Conservation (phyloP, 805 yeast species). For the Wickerhamomyces tratensis region DNA sequence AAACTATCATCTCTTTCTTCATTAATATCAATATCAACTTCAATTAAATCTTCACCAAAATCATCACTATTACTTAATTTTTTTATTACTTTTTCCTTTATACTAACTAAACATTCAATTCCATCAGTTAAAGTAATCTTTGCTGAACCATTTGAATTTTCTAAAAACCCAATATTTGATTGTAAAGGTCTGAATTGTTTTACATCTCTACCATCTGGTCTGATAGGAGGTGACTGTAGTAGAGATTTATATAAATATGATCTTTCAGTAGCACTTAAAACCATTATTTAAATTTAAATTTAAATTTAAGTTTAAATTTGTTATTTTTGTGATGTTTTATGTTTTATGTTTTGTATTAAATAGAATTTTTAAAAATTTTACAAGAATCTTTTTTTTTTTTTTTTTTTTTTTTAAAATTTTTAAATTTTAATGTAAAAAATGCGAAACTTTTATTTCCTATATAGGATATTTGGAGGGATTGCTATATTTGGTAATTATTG, state of each 20-base stretch:
- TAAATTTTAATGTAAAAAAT: no score
- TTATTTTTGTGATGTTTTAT: no score
- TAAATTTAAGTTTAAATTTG: constrained; percentile 5
- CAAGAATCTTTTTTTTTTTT: no score
- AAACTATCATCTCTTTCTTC: constrained; percentile 76
- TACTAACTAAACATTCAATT: constrained; percentile 85
- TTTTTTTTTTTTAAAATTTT: no score
- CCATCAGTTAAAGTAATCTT: constrained; percentile 83
- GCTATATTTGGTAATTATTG: not conserved
- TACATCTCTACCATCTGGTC: constrained; percentile 79
- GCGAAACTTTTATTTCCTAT: no score
- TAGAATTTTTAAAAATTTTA: constrained; percentile 3
- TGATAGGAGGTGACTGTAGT: constrained; percentile 42
- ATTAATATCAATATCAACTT: constrained; percentile 73
- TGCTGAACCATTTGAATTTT: constrained; percentile 88
- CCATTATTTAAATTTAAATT: constrained; percentile 30
- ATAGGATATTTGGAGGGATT: not conserved
- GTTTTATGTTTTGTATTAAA: constrained; percentile 3
- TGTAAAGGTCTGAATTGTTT: constrained; percentile 82
- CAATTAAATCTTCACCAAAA: constrained; percentile 41
- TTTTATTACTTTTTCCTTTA: constrained; percentile 74
- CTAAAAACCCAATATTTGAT: constrained; percentile 70
- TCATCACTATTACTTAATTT: constrained; percentile 12
- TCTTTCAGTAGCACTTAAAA: constrained; percentile 67
- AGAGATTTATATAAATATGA: constrained; percentile 72